phyloP scores from a whole-genome alignment of 1,284 basidiomycete species.

The Melampsora americana region DNA sequence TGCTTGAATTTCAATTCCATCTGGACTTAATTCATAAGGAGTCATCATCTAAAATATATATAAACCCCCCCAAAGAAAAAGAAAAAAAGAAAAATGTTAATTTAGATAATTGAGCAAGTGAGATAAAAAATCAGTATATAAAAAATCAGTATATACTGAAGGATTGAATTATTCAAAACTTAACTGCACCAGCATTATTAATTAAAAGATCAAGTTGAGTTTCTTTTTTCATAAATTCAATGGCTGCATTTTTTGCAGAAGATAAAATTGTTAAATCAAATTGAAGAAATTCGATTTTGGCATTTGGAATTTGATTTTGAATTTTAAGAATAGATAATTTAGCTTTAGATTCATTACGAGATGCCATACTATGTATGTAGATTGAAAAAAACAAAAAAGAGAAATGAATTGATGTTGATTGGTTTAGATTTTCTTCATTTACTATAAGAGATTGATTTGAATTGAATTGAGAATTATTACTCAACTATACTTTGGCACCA shows the following conservation, averaged over 20 bases:
- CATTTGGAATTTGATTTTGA: conserved; percentile 38
- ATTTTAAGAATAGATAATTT: conserved; percentile 35
- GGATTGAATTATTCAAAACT: neutral
- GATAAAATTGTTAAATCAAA: conserved; percentile 53
- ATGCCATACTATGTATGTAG: conserved; percentile 43
- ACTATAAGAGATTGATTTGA: too few species aligned
- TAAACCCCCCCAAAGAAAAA: too few species aligned
- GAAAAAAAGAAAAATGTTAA: neutral
- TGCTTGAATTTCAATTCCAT: conserved; percentile 38
- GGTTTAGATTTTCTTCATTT: too few species aligned
- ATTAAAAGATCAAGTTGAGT: conserved; percentile 52
- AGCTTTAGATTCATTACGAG: conserved; percentile 14
- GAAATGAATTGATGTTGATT: neutral
- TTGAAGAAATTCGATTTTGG: conserved; percentile 50
- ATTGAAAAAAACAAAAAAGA: neutral
- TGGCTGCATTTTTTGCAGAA: conserved; percentile 48
- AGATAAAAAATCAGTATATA: too few species aligned
- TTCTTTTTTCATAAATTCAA: conserved; percentile 48
- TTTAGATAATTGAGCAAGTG: too few species aligned
- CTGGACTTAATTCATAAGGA: conserved; percentile 23
- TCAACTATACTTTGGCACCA: conserved; percentile 39
- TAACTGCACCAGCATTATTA: conserved; percentile 51
- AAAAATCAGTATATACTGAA: too few species aligned
- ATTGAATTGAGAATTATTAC: too few species aligned
- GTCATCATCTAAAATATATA: conserved; percentile 17